These are phyloP conservation scores for Saccharomyces hybrid DNA, from an alignment of 1,139 yeast genomes.

Conservation along the genomic window DNA sequence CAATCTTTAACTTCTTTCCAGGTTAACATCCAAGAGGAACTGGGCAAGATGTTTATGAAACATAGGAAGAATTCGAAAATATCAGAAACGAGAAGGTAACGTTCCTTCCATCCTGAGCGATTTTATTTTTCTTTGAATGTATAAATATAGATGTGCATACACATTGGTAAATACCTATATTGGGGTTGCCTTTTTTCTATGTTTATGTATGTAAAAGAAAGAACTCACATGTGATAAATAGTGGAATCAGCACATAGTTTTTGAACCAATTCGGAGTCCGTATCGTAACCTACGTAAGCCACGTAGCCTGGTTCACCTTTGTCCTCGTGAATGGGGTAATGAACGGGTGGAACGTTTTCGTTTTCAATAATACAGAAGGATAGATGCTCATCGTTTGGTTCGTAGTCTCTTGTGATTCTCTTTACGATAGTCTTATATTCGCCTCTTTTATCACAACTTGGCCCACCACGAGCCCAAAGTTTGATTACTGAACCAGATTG, in stretches of 20 bases:
- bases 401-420: slow-evolving; percentile 33
- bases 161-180: background rate
- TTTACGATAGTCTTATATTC: slow-evolving; percentile 35
- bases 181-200: background rate
- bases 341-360: slow-evolving; percentile 20
- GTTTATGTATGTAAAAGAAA: slow-evolving; percentile 2
- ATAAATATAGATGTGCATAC: background rate
- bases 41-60: background rate
- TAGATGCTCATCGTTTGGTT: slow-evolving; percentile 32
- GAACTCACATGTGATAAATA: slow-evolving; percentile 25
- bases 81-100: background rate
- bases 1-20: background rate
- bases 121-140: background rate
- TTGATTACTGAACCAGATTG: slow-evolving; percentile 28
- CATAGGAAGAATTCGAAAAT: background rate
- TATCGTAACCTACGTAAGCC: slow-evolving; percentile 33
- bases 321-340: slow-evolving; percentile 29
- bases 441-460: slow-evolving; percentile 39
- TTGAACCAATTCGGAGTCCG: slow-evolving; percentile 23
- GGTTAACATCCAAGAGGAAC: background rate
- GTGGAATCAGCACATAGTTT: slow-evolving; percentile 25
- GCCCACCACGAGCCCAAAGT: slow-evolving; percentile 36
- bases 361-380: slow-evolving; percentile 34
- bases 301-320: slow-evolving; percentile 33
- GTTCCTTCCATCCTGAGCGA: background rate